Conservation (phyloP, 2,329 filamentous ascomycete genomes). For the Cladosporium oxysporum region DNA sequence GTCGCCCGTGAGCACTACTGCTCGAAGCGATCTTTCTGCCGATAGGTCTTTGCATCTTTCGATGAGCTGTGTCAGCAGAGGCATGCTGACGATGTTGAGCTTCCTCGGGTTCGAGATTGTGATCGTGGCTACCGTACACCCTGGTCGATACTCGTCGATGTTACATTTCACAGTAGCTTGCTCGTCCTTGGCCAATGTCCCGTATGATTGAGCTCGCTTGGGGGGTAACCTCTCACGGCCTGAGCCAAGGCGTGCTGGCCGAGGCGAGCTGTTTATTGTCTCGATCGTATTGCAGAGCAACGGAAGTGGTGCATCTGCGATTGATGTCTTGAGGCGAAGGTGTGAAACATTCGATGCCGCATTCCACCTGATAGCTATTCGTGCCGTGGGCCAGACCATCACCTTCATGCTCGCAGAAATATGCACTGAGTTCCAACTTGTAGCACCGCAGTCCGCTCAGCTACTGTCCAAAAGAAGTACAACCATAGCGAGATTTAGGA, state of each 20-base stretch:
- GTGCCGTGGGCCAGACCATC: neutral
- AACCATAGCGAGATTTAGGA: neutral
- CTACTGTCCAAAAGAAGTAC: neutral
- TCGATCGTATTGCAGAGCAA: neutral
- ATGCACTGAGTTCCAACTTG: neutral
- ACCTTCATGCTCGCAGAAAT: neutral
- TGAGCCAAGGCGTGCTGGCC: neutral
- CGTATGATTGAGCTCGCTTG: neutral
- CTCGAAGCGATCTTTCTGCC: conserved; percentile 24
- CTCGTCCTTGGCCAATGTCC: neutral
- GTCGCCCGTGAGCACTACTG: conserved; percentile 31
- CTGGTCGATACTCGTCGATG: conserved; percentile 12
- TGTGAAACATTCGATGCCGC: neutral
- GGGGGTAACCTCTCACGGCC: neutral
- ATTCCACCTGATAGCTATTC: neutral
- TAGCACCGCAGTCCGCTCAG: neutral
- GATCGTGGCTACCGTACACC: conserved; percentile 28
- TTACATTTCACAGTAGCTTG: neutral
- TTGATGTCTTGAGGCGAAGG: neutral
- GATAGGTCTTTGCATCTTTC: conserved; percentile 24
- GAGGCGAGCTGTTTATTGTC: neutral
- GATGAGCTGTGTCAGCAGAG: conserved; percentile 27
- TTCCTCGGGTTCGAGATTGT: conserved; percentile 32
- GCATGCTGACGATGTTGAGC: conserved; percentile 32
- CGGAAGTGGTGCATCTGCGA: neutral